Base-by-base conservation (phyloP, 345 rosid genomes). In the Geranium brycei region DNA sequence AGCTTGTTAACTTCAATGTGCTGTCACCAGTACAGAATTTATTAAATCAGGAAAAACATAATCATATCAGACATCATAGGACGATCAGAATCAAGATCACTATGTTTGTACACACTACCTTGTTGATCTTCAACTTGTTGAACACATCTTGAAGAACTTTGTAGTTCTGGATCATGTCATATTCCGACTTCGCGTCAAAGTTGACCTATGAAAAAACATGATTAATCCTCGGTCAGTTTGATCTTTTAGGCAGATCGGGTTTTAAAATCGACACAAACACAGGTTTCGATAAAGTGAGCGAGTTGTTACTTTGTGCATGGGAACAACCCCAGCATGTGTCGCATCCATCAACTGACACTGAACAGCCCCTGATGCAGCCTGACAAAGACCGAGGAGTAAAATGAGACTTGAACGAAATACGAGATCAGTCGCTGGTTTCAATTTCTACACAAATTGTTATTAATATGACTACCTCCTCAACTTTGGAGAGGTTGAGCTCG, bases 311-410 rank as follows among this genome's bases (percentile, higher is more conserved):
- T 90, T 90, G 73, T 93, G 97, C 99, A 93, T 90, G 53, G 99
- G 97, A 68, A 93, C 97, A 63, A 77, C 85, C 68, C 99, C 97
- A 4, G 99, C 97, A 75, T 82, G 87, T 31, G 96, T 90, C 92
- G 90, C 84, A 75, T 93, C 99, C 78, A 93, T 64, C 91, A 93
- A 81, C 75, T 93, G 99, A 67, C 99, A 93, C 66, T 90, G 99
- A 63, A 93, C 96, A 64, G 99, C 99, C 71, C 97, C 99, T 0
- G 99, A 93, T 71, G 99, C 97, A 81, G 91, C 97, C 96, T 87
- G 59, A 71, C 28, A 23, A 23, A 23, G 28, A 23, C 2, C 28
- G 2, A 0, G 28, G 28, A 23, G 28, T 23, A 23, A 23, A 23
- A 23, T 23, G 28, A 23, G 28, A 23, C 2, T 2, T 23, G 28